These are phyloP conservation scores for Platanthera guangdongensis DNA, from an alignment of 106 monocot genomes.

Conservation along the genomic window DNA sequence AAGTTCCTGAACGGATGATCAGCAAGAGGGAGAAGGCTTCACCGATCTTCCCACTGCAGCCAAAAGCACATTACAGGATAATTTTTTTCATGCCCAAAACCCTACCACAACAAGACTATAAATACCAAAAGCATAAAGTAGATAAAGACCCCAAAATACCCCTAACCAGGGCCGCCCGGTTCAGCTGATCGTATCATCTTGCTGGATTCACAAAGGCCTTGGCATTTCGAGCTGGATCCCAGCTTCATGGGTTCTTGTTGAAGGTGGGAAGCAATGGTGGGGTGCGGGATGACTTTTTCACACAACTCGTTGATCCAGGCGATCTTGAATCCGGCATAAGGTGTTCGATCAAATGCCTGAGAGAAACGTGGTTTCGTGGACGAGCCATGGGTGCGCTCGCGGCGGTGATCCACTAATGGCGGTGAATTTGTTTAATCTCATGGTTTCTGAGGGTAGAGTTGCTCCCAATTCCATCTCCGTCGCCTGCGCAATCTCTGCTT, in stretches of 20 bases:
- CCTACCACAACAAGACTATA: too few relatives aligned
- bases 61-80: too few relatives aligned
- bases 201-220: slow-evolving; percentile 12
- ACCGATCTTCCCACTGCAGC: too few relatives aligned
- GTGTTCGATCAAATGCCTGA: slow-evolving; percentile 34
- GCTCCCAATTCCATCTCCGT: slow-evolving; percentile 23
- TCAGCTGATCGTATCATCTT: too few relatives aligned
- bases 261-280: slow-evolving; percentile 9
- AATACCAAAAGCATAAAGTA: too few relatives aligned
- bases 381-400: slow-evolving; percentile 31
- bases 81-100: too few relatives aligned
- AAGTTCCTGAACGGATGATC: too few relatives aligned
- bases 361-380: slow-evolving; percentile 49
- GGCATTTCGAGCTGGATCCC: slow-evolving; percentile 10
- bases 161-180: too few relatives aligned
- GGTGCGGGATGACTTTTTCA: slow-evolving; percentile 6
- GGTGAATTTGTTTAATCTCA: slow-evolving; percentile 21
- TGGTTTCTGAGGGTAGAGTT: slow-evolving; percentile 12
- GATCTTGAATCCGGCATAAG: slow-evolving; percentile 14
- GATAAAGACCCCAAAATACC: too few relatives aligned
- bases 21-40: too few relatives aligned
- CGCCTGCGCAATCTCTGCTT: slow-evolving; percentile 35
- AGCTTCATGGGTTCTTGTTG: slow-evolving; percentile 16
- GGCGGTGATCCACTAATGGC: slow-evolving; percentile 13
- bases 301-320: slow-evolving; percentile 19